A percentile compares a stretch with the other conserved stretches of the same genome.
Evolutionary conservation across 2,329 filamentous ascomycete genomes (phyloP).

Genomic region (Chaetomium globosum): DNA sequence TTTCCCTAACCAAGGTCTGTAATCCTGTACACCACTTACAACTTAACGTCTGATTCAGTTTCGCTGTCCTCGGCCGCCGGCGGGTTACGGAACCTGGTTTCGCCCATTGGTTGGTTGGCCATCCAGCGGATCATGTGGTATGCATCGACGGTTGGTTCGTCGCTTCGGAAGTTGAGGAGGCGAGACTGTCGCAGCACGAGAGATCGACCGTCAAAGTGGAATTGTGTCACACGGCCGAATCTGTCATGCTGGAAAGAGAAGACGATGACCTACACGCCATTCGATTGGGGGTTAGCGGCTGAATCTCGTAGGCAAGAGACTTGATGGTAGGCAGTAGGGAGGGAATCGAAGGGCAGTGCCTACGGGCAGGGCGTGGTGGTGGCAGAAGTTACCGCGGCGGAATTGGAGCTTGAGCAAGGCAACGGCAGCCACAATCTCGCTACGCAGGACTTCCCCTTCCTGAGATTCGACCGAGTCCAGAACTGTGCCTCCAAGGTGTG

Average conservation of each 20-base stretch:
- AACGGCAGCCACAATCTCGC: constrained; percentile 14
- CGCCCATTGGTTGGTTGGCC: constrained; percentile 12
- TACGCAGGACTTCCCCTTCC: background rate
- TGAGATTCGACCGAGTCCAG: no score
- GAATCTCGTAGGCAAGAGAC: no score
- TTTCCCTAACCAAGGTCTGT: background rate
- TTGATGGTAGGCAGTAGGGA: no score
- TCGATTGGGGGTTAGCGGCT: no score
- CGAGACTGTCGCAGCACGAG: constrained; percentile 18
- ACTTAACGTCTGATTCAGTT: constrained; percentile 60
- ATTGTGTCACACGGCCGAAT: constrained; percentile 13
- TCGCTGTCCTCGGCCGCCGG: constrained; percentile 47
- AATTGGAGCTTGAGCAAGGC: constrained; percentile 16
- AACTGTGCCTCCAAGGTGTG: no score
- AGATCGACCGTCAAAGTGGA: constrained; percentile 16
- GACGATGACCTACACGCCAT: constrained; percentile 11
- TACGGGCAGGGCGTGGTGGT: constrained; percentile 18
- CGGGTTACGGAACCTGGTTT: constrained; percentile 22
- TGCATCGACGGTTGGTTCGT: constrained; percentile 16
- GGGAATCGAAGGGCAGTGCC: background rate
- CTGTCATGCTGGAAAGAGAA: constrained; percentile 21
- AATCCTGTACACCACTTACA: constrained; percentile 43
- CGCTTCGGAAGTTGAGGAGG: constrained; percentile 15
- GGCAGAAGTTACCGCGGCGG: constrained; percentile 6
- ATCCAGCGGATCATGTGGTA: constrained; percentile 20